Percentiles rank a stretch among this genome's conserved stretches.
phyloP scores from a whole-genome alignment of 2,329 filamentous ascomycete species.

The Aureobasidium pullulans region DNA sequence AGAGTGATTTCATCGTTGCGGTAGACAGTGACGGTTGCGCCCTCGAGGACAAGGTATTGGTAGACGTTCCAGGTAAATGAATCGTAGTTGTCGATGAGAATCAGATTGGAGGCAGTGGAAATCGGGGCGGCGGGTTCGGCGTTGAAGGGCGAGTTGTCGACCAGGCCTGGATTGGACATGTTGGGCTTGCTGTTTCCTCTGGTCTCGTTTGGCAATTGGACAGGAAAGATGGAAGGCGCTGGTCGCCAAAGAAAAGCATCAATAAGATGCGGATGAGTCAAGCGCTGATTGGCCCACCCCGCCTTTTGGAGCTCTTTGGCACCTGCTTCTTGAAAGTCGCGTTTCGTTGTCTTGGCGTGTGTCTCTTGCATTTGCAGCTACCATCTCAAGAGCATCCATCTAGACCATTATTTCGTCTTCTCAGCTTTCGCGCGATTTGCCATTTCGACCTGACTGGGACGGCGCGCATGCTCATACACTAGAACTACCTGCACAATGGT shows the following conservation, averaged over 20 bases:
- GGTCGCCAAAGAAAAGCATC: background rate
- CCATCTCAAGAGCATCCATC: background rate
- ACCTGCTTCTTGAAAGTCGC: background rate
- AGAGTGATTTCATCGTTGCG: slow-evolving; percentile 88
- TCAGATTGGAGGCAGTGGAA: slow-evolving; percentile 75
- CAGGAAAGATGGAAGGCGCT: background rate
- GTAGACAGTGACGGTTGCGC: slow-evolving; percentile 80
- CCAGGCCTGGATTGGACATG: slow-evolving; percentile 35
- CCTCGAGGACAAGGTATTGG: slow-evolving; percentile 95
- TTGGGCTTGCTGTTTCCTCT: background rate
- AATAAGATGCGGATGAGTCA: background rate
- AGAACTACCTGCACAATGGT: slow-evolving; percentile 8
- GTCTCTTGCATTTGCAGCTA: background rate
- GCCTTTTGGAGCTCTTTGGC: background rate
- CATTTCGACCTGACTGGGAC: background rate
- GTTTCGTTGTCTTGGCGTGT: slow-evolving; percentile 6
- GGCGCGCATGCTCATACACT: slow-evolving; percentile 12
- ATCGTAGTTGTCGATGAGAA: slow-evolving; percentile 98
- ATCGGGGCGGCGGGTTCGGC: slow-evolving; percentile 66
- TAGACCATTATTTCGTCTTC: background rate
- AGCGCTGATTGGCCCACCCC: background rate
- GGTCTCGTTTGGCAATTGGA: background rate
- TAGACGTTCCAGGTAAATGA: slow-evolving; percentile 99
- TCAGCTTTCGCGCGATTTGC: background rate
- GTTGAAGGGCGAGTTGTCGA: slow-evolving; percentile 83